These are phyloP conservation scores for Malania oleifera DNA, from an alignment of 164 flowering plant genomes.

Conservation along the genomic window DNA sequence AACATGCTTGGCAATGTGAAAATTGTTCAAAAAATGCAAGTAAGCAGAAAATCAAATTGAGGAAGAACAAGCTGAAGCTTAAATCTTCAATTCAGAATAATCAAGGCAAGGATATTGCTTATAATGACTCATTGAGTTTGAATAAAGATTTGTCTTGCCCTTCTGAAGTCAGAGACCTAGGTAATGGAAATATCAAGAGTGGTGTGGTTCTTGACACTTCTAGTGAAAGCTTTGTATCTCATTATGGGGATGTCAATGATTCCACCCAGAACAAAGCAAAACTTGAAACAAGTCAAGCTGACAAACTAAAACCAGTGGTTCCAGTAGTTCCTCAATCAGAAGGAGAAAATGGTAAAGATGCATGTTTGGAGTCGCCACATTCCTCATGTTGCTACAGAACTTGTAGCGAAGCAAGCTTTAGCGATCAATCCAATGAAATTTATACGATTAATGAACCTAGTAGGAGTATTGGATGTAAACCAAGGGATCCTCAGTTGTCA, in stretches of 20 bases:
- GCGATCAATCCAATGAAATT: slow-evolving; percentile 20
- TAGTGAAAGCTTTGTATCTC: slow-evolving; percentile 13
- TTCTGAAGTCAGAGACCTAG: slow-evolving; percentile 11
- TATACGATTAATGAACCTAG: slow-evolving; percentile 20
- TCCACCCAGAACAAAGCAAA: slow-evolving; percentile 11
- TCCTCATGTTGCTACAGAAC: slow-evolving; percentile 13
- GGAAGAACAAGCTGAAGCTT: slow-evolving; percentile 16
- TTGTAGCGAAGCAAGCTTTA: slow-evolving; percentile 16
- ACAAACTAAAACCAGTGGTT: background rate
- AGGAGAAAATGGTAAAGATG: slow-evolving; percentile 10
- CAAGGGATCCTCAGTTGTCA: slow-evolving; percentile 4
- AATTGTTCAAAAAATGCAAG: slow-evolving; percentile 56
- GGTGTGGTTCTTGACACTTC: slow-evolving; percentile 14
- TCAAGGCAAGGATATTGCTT: slow-evolving; percentile 21
- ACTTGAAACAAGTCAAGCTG: slow-evolving; percentile 15
- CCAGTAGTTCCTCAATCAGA: slow-evolving; percentile 12
- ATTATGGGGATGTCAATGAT: slow-evolving; percentile 17
- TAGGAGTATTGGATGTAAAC: slow-evolving; percentile 9
- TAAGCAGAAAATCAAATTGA: slow-evolving; percentile 25
- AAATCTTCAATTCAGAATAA: slow-evolving; percentile 11
- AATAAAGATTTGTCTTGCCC: slow-evolving; percentile 7
- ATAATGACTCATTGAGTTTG: slow-evolving; percentile 10
- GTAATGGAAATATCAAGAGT: slow-evolving; percentile 23
- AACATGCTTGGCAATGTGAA: slow-evolving; percentile 94
- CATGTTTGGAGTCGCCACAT: slow-evolving; percentile 15